Base-by-base conservation (phyloP, 2,329 filamentous ascomycete genomes). In the Cordyceps pruinosa region DNA sequence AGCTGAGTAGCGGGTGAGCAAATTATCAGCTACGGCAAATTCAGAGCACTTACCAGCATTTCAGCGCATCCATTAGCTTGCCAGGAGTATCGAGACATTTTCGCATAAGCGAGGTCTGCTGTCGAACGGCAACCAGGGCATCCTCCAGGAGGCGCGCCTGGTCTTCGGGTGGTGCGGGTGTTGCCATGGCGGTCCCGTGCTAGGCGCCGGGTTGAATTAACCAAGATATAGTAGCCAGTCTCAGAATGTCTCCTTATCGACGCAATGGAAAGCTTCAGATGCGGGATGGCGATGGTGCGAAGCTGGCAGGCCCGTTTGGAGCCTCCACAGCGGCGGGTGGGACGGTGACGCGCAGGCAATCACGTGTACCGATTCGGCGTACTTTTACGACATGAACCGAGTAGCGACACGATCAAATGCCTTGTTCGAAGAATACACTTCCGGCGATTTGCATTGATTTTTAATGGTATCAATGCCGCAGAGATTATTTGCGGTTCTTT, bases 1-100 rank as follows among this genome's bases (percentile, higher is more conserved):
- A 99, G 76, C 94, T 97, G 68, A 59, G n/a, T 39, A 19, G n/a
- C n/a, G 46, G 56, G 17, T 54, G 19, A 54, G 51, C 23, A 2
- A 3, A 3, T 12, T 2, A 21, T n/a, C n/a, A 9, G 21, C 41
- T 12, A 37, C 21, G 9, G 17, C 25, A 7, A 30, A 4, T 6
- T 13, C 15, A 9, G 3, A 7, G n/a, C 2, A 78, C 88, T 67
- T 83, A 97, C 94, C 92, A 96, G 89, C 93, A 97, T 78, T 99
- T 99, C 68, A 99, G 84, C 67, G 94, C 94, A 79, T 99, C 94
- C 94, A 99, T 99, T 64, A 99, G 86, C 82, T 99, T 99, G 63
- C 94, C 93, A 7, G 94, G 92, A 10, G 90, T 95, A 72, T 99
- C 95, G 60, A 99, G 82, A 68, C 92, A 97, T 78, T 95, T 93